Base-by-base conservation (phyloP, 148 eudicot genomes). In the Persicaria maculosa region DNA sequence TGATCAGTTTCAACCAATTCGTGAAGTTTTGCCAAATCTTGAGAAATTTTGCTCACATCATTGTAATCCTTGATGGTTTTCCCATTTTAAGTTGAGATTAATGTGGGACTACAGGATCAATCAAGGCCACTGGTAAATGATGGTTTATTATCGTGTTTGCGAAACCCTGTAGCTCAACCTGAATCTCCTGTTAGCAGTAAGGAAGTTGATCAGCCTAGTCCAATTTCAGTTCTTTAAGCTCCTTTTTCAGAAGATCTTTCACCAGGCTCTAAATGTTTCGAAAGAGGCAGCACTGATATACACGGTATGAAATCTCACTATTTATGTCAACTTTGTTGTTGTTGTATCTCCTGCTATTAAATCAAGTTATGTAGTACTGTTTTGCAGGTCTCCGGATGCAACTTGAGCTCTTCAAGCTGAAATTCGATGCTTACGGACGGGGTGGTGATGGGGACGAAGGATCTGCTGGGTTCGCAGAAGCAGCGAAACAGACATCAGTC, bases 191-290 rank as follows among this genome's bases (percentile, higher is more conserved):
- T 75, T 47, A 84, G 87, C 82, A 85, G 91, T 50, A 92, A 88
- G 83, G 97, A 95, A 77, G 83, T 85, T 61, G 96, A 88, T 75
- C 93, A 88, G 73, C 93, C 84, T 19, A 92, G 96, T 76, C 96
- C 97, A 4, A 81, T 84, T 72, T 95, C 98, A 65, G 91, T 92
- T 78, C 77, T 90, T 77, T 89, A 90, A 80, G 82, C 82, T 78
- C 78, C 91, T 76, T 84, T 80, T 68, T 71, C 74, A 67, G 97
- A 88, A 79, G 93, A 88, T 72, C 20, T 84, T 67, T 95, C 93
- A 52, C 84, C 96, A 64, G 83, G 87, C 73, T 85, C 93, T 58
- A 93, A 89, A 78, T 84, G 89, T 79, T 90, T 89, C 80, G 93
- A 90, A 76, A 84, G 83, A 86, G 91, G 91, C 82, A 83, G 83